Percentiles rank a stretch among this genome's conserved stretches.
Evolutionary conservation across 2,329 filamentous ascomycete species (phyloP).

Genomic region (Cladorrhinum sp.): DNA sequence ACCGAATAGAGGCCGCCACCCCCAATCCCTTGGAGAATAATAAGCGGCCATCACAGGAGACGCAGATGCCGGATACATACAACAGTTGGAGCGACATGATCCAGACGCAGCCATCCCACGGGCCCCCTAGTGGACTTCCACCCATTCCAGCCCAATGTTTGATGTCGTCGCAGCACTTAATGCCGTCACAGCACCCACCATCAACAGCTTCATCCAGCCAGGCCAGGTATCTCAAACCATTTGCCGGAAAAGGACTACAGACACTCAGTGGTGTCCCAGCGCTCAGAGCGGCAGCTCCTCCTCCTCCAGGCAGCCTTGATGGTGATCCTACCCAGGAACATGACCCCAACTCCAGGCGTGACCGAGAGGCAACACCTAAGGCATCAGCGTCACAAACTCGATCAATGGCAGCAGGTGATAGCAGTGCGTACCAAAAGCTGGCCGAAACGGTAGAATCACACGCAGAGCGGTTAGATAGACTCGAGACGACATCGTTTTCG

Average conservation of each 20-base stretch:
- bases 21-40: constrained; percentile 28
- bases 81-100: constrained; percentile 45
- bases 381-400: constrained; percentile 15
- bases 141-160: constrained; percentile 51
- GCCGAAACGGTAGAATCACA: constrained; percentile 57
- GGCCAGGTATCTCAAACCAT: constrained; percentile 51
- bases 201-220: constrained; percentile 52
- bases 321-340: constrained; percentile 7
- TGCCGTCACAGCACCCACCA: constrained; percentile 40
- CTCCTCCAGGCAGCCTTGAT: not conserved
- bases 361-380: constrained; percentile 15
- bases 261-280: constrained; percentile 46
- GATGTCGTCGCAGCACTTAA: constrained; percentile 38
- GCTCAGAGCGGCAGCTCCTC: constrained; percentile 10
- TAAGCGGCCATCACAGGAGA: constrained; percentile 33
- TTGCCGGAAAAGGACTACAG: constrained; percentile 53
- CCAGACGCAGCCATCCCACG: constrained; percentile 38
- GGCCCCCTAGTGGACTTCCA: constrained; percentile 35
- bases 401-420: constrained; percentile 3
- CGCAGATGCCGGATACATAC: constrained; percentile 55
- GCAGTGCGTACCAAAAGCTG: constrained; percentile 43
- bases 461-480: constrained; percentile 61
- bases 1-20: constrained; percentile 14
- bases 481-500: constrained; percentile 70
- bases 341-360: constrained; percentile 2